Conservation (phyloP, 2,329 filamentous ascomycete genomes). For the Colletotrichum sp. region DNA sequence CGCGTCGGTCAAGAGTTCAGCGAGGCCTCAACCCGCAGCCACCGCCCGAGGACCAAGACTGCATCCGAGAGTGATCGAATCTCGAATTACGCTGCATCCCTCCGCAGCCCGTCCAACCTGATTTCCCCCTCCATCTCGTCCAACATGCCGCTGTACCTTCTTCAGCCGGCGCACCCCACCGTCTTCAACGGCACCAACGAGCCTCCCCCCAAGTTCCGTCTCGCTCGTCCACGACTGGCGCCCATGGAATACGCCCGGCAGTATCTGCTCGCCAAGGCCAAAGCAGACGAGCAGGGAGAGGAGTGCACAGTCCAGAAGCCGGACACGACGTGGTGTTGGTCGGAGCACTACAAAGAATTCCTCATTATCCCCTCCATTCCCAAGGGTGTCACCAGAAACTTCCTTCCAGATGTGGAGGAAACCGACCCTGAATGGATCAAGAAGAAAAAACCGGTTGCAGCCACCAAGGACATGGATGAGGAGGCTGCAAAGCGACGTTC, state of each 20-base stretch:
- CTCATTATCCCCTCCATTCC: slow-evolving; percentile 40
- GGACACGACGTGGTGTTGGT: slow-evolving; percentile 37
- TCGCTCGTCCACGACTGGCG: slow-evolving; percentile 31
- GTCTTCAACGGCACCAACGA: slow-evolving; percentile 9
- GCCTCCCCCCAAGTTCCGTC: slow-evolving; percentile 7
- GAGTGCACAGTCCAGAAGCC: slow-evolving; percentile 34
- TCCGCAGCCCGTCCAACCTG: slow-evolving; percentile 10
- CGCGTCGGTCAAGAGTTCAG: slow-evolving; percentile 5
- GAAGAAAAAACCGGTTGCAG: background rate
- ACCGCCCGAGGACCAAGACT: background rate
- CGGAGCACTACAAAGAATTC: slow-evolving; percentile 35
- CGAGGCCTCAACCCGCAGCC: background rate
- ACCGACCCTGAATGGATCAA: background rate
- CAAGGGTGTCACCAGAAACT: slow-evolving; percentile 22
- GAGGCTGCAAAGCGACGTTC: background rate
- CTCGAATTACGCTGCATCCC: background rate
- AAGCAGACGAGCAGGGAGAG: slow-evolving; percentile 28
- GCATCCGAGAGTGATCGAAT: background rate
- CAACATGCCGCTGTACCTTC: slow-evolving; percentile 11
- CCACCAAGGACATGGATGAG: background rate
- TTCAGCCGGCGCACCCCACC: slow-evolving; percentile 10
- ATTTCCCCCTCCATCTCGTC: background rate
- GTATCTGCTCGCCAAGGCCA: slow-evolving; percentile 37
- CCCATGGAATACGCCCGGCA: slow-evolving; percentile 44
- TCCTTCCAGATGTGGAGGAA: background rate